These are phyloP conservation scores for Puccinia coronata DNA, from an alignment of 1,284 basidiomycete genomes.

Conservation along the genomic window DNA sequence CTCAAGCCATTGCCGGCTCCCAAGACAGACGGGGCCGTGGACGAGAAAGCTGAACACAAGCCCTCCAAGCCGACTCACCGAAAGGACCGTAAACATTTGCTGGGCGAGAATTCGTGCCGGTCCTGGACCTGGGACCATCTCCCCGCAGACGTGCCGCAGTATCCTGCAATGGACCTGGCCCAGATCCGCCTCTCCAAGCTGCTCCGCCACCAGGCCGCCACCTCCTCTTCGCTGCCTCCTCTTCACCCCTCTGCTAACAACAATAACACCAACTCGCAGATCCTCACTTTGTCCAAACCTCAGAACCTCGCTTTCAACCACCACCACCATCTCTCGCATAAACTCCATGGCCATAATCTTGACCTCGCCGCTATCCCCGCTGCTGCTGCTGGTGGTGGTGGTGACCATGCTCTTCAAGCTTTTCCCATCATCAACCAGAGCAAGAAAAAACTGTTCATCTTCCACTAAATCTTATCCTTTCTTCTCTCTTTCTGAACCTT, in stretches of 20 bases:
- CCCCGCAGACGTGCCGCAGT: conserved; percentile 23
- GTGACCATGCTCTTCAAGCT: too few relatives aligned
- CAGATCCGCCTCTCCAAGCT: conserved; percentile 1
- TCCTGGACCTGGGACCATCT: conserved; percentile 40
- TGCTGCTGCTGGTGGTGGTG: too few relatives aligned
- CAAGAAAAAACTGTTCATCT: conserved; percentile 21
- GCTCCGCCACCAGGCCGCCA: too few relatives aligned
- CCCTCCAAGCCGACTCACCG: neutral
- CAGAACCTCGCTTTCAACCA: neutral
- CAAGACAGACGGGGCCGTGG: neutral
- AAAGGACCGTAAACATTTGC: neutral
- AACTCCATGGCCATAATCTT: neutral
- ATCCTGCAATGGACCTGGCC: conserved; percentile 38
- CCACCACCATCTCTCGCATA: neutral
- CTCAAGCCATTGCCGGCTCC: neutral
- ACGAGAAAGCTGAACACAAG: too few relatives aligned
- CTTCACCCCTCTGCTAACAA: too few relatives aligned
- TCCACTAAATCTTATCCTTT: too few relatives aligned
- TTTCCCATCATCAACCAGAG: neutral
- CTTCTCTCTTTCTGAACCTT: too few relatives aligned
- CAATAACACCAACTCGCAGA: too few relatives aligned
- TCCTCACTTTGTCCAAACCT: too few relatives aligned
- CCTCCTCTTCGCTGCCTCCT: too few relatives aligned
- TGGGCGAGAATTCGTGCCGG: neutral
- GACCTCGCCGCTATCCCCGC: neutral